phyloP scores from a whole-genome alignment of 345 rosid species.

The Clausena lansium region DNA sequence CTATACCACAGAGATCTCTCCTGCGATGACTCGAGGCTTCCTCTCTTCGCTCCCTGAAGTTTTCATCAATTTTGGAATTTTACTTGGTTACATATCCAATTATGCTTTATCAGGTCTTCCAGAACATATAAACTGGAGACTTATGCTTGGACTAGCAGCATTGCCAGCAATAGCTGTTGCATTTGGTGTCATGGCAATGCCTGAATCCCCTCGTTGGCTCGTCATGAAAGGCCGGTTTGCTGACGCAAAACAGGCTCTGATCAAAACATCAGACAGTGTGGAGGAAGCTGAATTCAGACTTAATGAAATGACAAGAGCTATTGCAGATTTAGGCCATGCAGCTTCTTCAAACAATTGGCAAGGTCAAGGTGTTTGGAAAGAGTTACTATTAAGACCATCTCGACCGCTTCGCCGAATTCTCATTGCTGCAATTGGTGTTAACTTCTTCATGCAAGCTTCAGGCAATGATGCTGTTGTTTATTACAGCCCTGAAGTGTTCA shows the following conservation, averaged over 20 bases:
- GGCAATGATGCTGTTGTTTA: slow-evolving; percentile 57
- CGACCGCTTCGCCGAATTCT: slow-evolving; percentile 39
- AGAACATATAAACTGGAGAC: slow-evolving; percentile 38
- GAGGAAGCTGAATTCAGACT: slow-evolving; percentile 43
- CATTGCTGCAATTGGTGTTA: slow-evolving; percentile 45
- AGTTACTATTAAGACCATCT: slow-evolving; percentile 34
- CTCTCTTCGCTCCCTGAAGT: slow-evolving; percentile 62
- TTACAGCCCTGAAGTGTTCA: slow-evolving; percentile 57
- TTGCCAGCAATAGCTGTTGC: slow-evolving; percentile 36
- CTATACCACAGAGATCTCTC: slow-evolving; percentile 52
- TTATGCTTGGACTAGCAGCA: slow-evolving; percentile 55
- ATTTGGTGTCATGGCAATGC: slow-evolving; percentile 38
- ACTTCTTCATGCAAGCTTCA: slow-evolving; percentile 73
- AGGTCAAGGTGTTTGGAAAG: slow-evolving; percentile 49
- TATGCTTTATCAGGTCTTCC: slow-evolving; percentile 42
- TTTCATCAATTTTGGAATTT: slow-evolving; percentile 49
- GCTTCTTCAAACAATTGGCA: slow-evolving; percentile 18
- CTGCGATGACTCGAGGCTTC: slow-evolving; percentile 45
- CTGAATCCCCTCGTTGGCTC: slow-evolving; percentile 63
- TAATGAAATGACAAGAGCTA: slow-evolving; percentile 32
- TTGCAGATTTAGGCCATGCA: not conserved
- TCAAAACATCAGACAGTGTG: slow-evolving; percentile 36
- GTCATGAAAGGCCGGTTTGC: slow-evolving; percentile 44
- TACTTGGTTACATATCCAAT: slow-evolving; percentile 48
- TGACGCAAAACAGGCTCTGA: slow-evolving; percentile 41